Percentiles rank a stretch among this genome's conserved stretches.
phyloP scores from a whole-genome alignment of 441 rosid genomes.

The Arabidopsis lyrata region DNA sequence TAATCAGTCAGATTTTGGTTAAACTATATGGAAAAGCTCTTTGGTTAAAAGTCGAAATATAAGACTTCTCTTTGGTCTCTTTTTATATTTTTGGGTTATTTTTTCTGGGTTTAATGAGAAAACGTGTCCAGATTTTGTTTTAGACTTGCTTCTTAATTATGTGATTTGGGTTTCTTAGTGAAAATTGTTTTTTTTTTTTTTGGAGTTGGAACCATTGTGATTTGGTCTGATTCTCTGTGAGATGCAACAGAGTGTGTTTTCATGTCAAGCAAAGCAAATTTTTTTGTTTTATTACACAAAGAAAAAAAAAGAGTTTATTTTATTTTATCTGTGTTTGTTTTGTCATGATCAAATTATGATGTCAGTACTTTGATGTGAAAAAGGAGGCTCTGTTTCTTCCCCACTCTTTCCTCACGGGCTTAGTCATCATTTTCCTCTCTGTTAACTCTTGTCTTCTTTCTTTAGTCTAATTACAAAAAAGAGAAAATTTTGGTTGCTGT shows the following conservation, averaged over 20 bases:
- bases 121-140: too few species aligned
- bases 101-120: slow-evolving; percentile 6
- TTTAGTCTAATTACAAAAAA: slow-evolving; percentile 34
- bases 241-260: slow-evolving; percentile 39
- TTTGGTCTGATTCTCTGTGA: slow-evolving; percentile 37
- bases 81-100: neutral
- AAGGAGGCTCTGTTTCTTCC: slow-evolving; percentile 47
- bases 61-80: neutral
- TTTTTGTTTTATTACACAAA: slow-evolving; percentile 35
- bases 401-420: slow-evolving; percentile 46
- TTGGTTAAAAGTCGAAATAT: neutral
- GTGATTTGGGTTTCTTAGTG: slow-evolving; percentile 35
- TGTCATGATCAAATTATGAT: slow-evolving; percentile 50
- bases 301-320: neutral
- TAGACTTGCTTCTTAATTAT: slow-evolving; percentile 15
- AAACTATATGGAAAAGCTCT: neutral
- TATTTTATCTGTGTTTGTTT: slow-evolving; percentile 30
- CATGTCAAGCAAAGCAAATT: slow-evolving; percentile 35
- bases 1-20: neutral
- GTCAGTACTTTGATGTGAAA: slow-evolving; percentile 49
- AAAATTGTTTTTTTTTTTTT: neutral
- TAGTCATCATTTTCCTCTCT: slow-evolving; percentile 48
- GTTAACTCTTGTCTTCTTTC: slow-evolving; percentile 50
- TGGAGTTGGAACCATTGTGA: slow-evolving; percentile 11
- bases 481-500: slow-evolving; percentile 20